Conservation (phyloP, 2,329 filamentous ascomycete species). For the Fusarium sororula region DNA sequence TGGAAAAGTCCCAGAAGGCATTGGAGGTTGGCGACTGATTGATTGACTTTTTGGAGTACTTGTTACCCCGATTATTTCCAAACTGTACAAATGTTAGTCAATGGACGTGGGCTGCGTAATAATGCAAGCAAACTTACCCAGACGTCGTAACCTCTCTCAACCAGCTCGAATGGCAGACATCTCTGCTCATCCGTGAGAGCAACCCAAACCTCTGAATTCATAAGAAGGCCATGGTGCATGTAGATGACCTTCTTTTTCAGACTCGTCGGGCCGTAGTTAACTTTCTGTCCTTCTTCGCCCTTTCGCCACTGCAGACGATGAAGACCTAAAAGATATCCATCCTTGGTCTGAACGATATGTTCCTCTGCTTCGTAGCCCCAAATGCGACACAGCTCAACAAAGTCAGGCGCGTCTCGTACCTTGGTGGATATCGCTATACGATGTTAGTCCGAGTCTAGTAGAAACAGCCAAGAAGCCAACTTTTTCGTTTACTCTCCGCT, state of each 20-base stretch:
- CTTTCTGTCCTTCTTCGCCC: conserved; percentile 80
- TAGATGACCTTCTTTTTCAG: conserved; percentile 88
- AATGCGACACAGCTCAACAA: conserved; percentile 90
- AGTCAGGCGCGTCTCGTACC: conserved; percentile 88
- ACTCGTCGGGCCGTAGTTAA: conserved; percentile 76
- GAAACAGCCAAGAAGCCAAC: conserved; percentile 52
- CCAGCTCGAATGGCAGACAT: conserved; percentile 87
- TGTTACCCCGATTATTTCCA: conserved; percentile 98
- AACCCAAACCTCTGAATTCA: conserved; percentile 99
- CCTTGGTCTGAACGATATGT: conserved; percentile 92
- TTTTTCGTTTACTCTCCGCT: conserved; percentile 73
- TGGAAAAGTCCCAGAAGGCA: conserved; percentile 96
- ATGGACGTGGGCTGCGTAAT: background rate
- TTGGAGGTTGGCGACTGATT: conserved; percentile 76
- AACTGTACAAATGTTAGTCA: conserved; percentile 62
- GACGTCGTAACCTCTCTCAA: conserved; percentile 93
- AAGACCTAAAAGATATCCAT: conserved; percentile 91
- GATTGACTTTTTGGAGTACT: conserved; percentile 96
- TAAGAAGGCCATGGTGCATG: conserved; percentile 93
- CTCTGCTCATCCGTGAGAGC: conserved; percentile 87
- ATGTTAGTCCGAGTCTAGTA: conserved; percentile 57
- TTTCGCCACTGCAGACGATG: conserved; percentile 86
- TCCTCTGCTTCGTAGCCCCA: conserved; percentile 96
- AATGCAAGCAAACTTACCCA: conserved; percentile 69
- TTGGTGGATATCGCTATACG: conserved; percentile 74